These are phyloP conservation scores for Mycena latifolia DNA, from an alignment of 768 basidiomycete genomes.

Conservation along the genomic window DNA sequence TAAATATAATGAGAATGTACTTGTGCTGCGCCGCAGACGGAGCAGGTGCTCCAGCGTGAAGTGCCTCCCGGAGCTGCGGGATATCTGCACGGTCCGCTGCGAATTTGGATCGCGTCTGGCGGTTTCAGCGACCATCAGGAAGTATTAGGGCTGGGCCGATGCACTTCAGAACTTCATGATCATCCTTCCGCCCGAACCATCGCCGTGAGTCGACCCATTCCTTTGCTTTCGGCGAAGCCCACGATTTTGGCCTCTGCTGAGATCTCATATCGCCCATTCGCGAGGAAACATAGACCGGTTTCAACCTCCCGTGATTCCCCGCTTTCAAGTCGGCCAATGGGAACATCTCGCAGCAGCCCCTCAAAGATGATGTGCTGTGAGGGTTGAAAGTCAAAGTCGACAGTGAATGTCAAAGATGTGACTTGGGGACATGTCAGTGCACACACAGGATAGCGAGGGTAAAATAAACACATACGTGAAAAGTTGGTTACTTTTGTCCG, in stretches of 20 bases:
- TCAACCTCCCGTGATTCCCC: constrained; percentile 67
- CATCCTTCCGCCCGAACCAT: constrained; percentile 43
- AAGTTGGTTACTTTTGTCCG: constrained; percentile 70
- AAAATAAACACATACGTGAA: constrained; percentile 63
- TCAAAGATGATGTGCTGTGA: constrained; percentile 77
- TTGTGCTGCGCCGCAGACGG: constrained; percentile 28
- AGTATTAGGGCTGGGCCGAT: too few species aligned
- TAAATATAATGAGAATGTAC: constrained; percentile 34
- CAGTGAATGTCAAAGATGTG: constrained; percentile 60
- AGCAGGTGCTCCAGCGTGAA: background rate
- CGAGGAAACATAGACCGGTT: constrained; percentile 78
- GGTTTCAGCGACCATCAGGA: too few species aligned
- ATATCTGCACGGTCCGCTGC: background rate
- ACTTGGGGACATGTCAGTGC: constrained; percentile 50
- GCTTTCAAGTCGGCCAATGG: constrained; percentile 70
- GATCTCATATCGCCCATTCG: constrained; percentile 74
- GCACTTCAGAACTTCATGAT: too few species aligned
- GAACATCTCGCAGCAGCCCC: constrained; percentile 71
- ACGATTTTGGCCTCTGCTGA: constrained; percentile 57
- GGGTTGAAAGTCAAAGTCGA: constrained; percentile 70
- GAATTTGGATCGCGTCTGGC: background rate
- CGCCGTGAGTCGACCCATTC: constrained; percentile 57
- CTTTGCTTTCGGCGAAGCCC: constrained; percentile 44
- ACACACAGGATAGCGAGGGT: background rate
- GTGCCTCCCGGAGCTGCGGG: background rate